Base-by-base conservation (phyloP, 1,284 basidiomycete genomes). In the Golubevia pallescens region DNA sequence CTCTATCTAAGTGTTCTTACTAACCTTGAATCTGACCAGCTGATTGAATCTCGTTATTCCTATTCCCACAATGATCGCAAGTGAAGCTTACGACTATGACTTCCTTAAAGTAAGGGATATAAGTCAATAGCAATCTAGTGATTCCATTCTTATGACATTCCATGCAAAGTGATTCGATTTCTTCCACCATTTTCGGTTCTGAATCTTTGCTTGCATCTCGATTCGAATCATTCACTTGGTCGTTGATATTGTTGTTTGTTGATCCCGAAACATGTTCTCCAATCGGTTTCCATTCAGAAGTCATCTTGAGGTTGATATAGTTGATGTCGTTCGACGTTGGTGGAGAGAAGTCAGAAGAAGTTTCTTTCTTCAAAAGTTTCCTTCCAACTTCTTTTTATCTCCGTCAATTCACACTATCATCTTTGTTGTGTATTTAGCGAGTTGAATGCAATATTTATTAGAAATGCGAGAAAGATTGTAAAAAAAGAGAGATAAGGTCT, bases 71-170 rank as follows among this genome's bases (percentile, higher is more conserved):
- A 85, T 95, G 91, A 63, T 96, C 93, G 86, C 97, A 99, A 66
- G 90, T 90, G 88, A 99, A 99, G 55, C 93, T 95, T 90, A 95
- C 94, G 67, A 99, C 90, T 77, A 99, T 93, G 64, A 99, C 92
- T 86, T 99, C 93, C 65, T 91, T 89, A 88, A 99, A 99, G 88
- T 93, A 99, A 0, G 97, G 97, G 66, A 99, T 99, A 19, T 92
- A 92, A 1, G 96, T 99, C 64, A 99, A 89, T 72, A 99, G 90
- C 81, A 99, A 87, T 58, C 95, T 89, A 0, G 97, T 99, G 53
- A 20, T 23, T 20, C 60, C 61, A 57, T 66, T 91, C 86, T 97
- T 89, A 56, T 90, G 89, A 81, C 97, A 99, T 83, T 90, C 90
- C 94, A 99, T 96, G 87, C 97, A 99, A 38, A 99, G 88, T 42